phyloP scores from a whole-genome alignment of 2,329 filamentous ascomycete species.

The Fusarium bulbicola region DNA sequence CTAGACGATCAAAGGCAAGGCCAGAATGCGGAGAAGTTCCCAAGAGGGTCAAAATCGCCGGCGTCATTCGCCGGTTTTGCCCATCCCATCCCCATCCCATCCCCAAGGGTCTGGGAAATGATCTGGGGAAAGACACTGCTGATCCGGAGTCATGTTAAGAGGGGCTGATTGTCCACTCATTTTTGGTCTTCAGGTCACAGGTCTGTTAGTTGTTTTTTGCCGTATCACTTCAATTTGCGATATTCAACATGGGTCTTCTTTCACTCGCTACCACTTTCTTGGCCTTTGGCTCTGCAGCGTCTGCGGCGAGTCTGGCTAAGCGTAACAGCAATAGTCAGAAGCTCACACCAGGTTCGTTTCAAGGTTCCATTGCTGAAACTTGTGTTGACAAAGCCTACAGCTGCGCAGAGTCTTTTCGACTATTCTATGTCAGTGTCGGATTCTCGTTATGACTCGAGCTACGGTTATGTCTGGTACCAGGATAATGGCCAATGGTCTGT shows the following conservation, averaged over 20 bases:
- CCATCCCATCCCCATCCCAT: neutral
- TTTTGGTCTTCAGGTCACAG: neutral
- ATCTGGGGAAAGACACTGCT: neutral
- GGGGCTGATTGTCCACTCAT: neutral
- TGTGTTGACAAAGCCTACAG: neutral
- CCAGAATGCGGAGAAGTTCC: constrained; percentile 3
- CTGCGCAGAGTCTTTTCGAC: constrained; percentile 6
- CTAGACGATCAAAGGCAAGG: neutral
- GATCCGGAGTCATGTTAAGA: constrained; percentile 5
- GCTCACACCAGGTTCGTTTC: neutral
- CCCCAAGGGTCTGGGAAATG: neutral
- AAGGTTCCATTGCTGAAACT: rapidly evolving
- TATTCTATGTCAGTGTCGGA: constrained; percentile 53
- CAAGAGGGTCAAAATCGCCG: constrained; percentile 3
- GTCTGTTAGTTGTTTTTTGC: neutral
- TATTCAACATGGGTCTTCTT: constrained; percentile 5
- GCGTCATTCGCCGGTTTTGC: constrained; percentile 15
- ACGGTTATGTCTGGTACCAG: constrained; percentile 53
- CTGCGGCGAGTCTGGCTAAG: constrained; percentile 4
- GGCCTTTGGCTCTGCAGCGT: neutral
- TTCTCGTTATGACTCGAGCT: constrained; percentile 51
- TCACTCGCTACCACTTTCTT: constrained; percentile 13
- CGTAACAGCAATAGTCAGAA: constrained; percentile 3
- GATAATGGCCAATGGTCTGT: constrained; percentile 54
- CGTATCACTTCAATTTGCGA: neutral